Percentiles rank a stretch among this genome's conserved stretches.
These are phyloP conservation scores for Nemophila menziesii DNA, from an alignment of 257 asterid species.

Conservation along the genomic window DNA sequence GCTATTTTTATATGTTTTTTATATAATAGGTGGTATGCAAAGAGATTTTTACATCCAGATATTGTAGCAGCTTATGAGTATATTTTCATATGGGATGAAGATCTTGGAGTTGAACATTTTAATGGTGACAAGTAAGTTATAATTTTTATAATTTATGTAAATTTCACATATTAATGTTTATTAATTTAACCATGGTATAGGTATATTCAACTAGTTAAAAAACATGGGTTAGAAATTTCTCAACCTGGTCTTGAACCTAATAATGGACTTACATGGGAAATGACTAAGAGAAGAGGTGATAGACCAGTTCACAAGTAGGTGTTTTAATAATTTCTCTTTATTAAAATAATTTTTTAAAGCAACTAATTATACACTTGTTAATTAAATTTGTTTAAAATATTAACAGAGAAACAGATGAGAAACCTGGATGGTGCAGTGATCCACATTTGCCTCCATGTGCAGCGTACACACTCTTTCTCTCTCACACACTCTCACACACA, in stretches of 20 bases:
- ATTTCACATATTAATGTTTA: too few species aligned
- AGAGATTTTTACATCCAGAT: constrained; percentile 97
- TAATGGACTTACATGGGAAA: constrained; percentile 98
- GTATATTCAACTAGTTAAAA: constrained; percentile 73
- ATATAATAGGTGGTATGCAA: constrained; percentile 84
- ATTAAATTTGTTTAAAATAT: constrained; percentile 5
- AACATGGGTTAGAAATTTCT: constrained; percentile 88
- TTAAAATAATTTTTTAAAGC: background rate
- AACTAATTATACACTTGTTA: background rate
- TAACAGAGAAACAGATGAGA: constrained; percentile 88
- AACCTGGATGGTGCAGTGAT: constrained; percentile 99
- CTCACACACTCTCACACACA: background rate
- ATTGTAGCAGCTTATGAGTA: constrained; percentile 92
- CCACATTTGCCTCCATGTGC: constrained; percentile 99
- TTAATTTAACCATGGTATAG: too few species aligned
- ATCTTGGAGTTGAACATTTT: constrained; percentile 97
- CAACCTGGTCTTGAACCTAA: constrained; percentile 99
- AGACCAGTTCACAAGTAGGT: constrained; percentile 93
- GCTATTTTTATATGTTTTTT: background rate
- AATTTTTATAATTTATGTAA: too few species aligned
- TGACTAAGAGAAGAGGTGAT: constrained; percentile 98
- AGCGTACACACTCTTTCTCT: constrained; percentile 49
- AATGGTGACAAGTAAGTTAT: constrained; percentile 60
- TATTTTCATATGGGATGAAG: constrained; percentile 98
- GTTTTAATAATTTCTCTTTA: constrained; percentile 4